Base-by-base conservation (phyloP, 148 eudicot species). In the Chenopodium suecicum region DNA sequence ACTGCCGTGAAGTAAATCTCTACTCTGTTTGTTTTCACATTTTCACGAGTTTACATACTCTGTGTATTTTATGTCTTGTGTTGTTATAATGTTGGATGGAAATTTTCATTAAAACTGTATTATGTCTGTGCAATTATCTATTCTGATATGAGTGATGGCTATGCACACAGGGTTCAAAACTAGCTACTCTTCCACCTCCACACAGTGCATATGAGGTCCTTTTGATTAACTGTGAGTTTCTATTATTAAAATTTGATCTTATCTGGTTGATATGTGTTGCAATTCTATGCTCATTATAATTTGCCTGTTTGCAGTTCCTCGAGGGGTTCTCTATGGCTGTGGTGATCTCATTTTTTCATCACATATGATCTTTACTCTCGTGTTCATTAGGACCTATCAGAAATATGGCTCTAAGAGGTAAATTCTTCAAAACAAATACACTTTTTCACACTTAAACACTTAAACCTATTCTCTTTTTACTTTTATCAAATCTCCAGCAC, bases 261-360 rank as follows among this genome's bases (percentile, higher is more conserved):
- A 31, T 56, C 31, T 74, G 37, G 44, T 46, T 75, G 34, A 9
- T 50, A 2, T 81, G 31, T 67, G 29, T 8, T 50, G 54, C 78
- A 31, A 56, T 19, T 23, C 22, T 16, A 65, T 82, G 74, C 84
- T 83, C 44, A 88, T 19, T 68, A 22, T 66, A 12, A 44, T 82
- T 37, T 73, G 73, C 73, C 23, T 23, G 78, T 66, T 6, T 90
- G 89, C 95, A 94, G 99, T 94, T 91, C 91, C 97, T 79, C 88
- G 87, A 31, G 98, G 98, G 25, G 86, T 91, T 65, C 91, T 92
- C 29, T 94, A 88, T 86, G 99, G 99, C n/a, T 94, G 99, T 89
- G 98, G 99, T 67, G 99, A 96, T 83, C 88, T 96, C 79, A 96
- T 96, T 86, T 96, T 96, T 83, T 96, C 99, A 29, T 96, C 99